Evolutionary conservation across 139 green algal genomes (phyloP).

Genomic region (Zygnema circumcarinatum): DNA sequence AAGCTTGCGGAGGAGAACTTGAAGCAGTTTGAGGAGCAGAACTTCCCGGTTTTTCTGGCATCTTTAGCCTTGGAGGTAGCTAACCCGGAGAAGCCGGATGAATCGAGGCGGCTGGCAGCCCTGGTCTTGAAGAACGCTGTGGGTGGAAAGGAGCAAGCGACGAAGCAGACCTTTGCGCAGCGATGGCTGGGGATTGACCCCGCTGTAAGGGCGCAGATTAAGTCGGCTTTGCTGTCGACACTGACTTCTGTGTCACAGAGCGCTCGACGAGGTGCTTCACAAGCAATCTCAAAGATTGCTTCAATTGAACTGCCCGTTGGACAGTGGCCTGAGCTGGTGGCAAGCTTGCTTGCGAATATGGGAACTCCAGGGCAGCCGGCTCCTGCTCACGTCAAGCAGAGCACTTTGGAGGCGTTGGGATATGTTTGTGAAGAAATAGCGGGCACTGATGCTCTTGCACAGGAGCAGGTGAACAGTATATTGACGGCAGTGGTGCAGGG

Average conservation of each 20-base stretch:
- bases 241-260: constrained; percentile 71
- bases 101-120: constrained; percentile 82
- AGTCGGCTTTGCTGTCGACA: constrained; percentile 76
- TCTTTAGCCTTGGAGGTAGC: constrained; percentile 81
- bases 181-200: constrained; percentile 78
- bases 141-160: constrained; percentile 80
- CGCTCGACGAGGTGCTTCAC: constrained; percentile 49
- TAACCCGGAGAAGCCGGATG: constrained; percentile 74
- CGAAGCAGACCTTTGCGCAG: constrained; percentile 72
- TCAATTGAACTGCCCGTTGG: constrained; percentile 85
- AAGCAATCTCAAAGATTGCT: constrained; percentile 94
- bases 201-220: constrained; percentile 78
- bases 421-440: constrained; percentile 96
- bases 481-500: constrained; percentile 89
- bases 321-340: constrained; percentile 88
- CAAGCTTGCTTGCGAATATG: constrained; percentile 73
- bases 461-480: constrained; percentile 91
- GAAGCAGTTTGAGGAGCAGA: constrained; percentile 75
- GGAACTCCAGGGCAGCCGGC: background rate
- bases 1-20: constrained; percentile 83
- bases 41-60: constrained; percentile 79
- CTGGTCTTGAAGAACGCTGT: constrained; percentile 96
- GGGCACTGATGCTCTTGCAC: constrained; percentile 80
- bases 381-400: constrained; percentile 66
- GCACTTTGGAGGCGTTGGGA: constrained; percentile 89